phyloP scores from a whole-genome alignment of 2,329 filamentous ascomycete genomes.

The Tolypocladium guangdongense region DNA sequence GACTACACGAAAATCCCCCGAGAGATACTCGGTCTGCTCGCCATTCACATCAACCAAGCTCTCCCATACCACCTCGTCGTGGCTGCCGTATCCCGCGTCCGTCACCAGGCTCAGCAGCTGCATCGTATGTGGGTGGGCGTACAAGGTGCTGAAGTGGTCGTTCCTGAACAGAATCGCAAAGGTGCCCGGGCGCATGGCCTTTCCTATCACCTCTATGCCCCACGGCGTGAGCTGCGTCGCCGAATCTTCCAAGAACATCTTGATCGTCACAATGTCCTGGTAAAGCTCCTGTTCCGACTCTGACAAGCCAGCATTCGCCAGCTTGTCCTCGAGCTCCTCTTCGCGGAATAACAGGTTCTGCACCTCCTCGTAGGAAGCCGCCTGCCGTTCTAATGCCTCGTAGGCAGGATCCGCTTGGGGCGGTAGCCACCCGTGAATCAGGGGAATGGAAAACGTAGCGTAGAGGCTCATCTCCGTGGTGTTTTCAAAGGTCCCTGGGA shows the following conservation, averaged over 20 bases:
- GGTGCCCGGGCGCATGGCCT: slow-evolving; percentile 61
- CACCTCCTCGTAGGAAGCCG: slow-evolving; percentile 80
- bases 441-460: slow-evolving; percentile 73
- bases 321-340: slow-evolving; percentile 76
- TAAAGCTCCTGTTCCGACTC: slow-evolving; percentile 68
- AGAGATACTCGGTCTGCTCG: slow-evolving; percentile 70
- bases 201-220: slow-evolving; percentile 65
- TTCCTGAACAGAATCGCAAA: slow-evolving; percentile 92
- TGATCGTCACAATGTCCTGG: slow-evolving; percentile 75
- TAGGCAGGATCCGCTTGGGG: slow-evolving; percentile 54
- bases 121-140: slow-evolving; percentile 70
- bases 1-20: slow-evolving; percentile 83
- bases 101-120: slow-evolving; percentile 79
- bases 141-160: slow-evolving; percentile 91
- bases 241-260: slow-evolving; percentile 66
- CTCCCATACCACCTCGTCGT: slow-evolving; percentile 94
- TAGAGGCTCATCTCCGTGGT: slow-evolving; percentile 88
- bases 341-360: slow-evolving; percentile 82
- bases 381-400: slow-evolving; percentile 60
- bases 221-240: slow-evolving; percentile 80
- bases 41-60: slow-evolving; percentile 82
- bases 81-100: slow-evolving; percentile 77
- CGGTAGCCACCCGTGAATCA: slow-evolving; percentile 91
- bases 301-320: slow-evolving; percentile 46
- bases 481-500: slow-evolving; percentile 70